Evolutionary conservation across 352 stramenopile species (phyloP), one percentile per base, ranked within the genome.

Genomic region (Bremia lactucae): DNA sequence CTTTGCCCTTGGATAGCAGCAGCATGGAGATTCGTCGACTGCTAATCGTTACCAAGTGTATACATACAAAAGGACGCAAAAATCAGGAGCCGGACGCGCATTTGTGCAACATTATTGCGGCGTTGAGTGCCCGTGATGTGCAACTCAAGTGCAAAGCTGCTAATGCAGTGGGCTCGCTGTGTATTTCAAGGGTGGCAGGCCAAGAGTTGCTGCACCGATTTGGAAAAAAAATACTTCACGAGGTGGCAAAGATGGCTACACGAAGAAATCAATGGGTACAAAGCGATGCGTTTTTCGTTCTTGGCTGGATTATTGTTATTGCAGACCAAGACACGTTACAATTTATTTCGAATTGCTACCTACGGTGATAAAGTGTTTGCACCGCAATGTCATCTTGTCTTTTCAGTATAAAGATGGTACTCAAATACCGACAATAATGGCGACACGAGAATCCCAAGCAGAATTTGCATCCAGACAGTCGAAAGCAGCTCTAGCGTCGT

Each of bases 81-180:
- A 2, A 14, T 5, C 21, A 37, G 16, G n/a, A 2, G 26, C 19
- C 40, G 18, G 25, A 42, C 5, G 15, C 62, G 21, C 49, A 68
- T 25, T 25, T 79, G n/a, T 19, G 25, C 33, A 62, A 72, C 25
- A 24, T 87, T 6, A 57, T 81, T 19, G 46, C 46, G 4, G 73
- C 73, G 8, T 42, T 88, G 20, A 52, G 39, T 37, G 61, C 60
- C 20, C 73, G 75, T 13, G 75, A 88, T 39, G 71, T 88, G 39
- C 64, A 72, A 36, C 59, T 88, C 14, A 88, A 88, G 41, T 88
- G 75, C 55, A 88, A 88, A 42, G 75, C 72, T 4, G 75, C 75
- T 8, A 88, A 77, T 36, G 72, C 75, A 2, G 59, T 88, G 11
- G 75, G 75, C 2, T 80, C 75, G 25, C 48, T 88, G 29, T 86